phyloP scores from a whole-genome alignment of 1,284 basidiomycete genomes.

The Mycena citricolor region DNA sequence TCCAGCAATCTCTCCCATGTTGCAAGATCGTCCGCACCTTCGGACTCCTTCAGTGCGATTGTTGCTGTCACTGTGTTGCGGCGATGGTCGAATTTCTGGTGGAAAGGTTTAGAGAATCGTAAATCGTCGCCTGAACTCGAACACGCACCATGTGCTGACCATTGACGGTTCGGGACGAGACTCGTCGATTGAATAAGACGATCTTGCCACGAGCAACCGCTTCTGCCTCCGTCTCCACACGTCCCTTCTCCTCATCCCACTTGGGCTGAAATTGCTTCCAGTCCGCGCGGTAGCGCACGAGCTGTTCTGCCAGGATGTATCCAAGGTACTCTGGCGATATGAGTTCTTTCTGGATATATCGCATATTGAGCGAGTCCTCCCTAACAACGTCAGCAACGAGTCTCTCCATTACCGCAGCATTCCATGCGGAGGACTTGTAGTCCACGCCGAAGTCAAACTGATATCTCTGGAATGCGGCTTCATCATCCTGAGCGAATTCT shows the following conservation, averaged over 20 bases:
- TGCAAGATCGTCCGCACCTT: not conserved
- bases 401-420: constrained; percentile 12
- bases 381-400: constrained; percentile 11
- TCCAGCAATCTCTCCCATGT: constrained; percentile 6
- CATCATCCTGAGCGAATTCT: constrained; percentile 9
- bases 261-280: constrained; percentile 1
- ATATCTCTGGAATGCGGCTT: constrained; percentile 6
- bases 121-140: not conserved
- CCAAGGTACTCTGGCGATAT: too few relatives aligned
- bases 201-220: not conserved
- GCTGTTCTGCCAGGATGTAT: not conserved
- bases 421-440: constrained; percentile 14
- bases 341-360: too few relatives aligned
- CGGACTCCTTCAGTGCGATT: constrained; percentile 1
- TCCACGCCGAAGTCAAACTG: constrained; percentile 17
- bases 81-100: constrained; percentile 1
- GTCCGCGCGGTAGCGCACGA: not conserved
- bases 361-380: too few relatives aligned
- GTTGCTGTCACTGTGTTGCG: not conserved
- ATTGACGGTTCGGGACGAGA: not conserved
- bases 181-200: not conserved
- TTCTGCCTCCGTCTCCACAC: constrained; percentile 1
- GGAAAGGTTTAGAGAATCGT: not conserved
- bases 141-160: not conserved
- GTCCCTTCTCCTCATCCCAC: not conserved